These are phyloP conservation scores for Zizania latifolia DNA, from an alignment of 176 grass and related monocot species.

Conservation along the genomic window DNA sequence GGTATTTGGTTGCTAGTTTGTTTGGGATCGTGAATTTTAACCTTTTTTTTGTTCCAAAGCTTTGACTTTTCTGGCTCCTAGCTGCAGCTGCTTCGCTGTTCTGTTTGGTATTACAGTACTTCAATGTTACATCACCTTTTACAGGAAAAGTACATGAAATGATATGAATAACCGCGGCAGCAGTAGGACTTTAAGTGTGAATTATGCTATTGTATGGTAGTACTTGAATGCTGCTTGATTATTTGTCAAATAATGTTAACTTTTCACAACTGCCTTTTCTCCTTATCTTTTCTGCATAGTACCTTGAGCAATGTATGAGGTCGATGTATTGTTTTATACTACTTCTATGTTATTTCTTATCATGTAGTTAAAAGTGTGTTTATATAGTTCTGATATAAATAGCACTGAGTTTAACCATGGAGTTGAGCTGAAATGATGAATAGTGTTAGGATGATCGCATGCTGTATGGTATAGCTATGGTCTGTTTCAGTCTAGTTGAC, in stretches of 20 bases:
- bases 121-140: neutral
- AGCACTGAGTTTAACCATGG: neutral
- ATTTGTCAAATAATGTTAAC: neutral
- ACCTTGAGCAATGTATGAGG: neutral
- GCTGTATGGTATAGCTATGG: neutral
- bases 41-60: neutral
- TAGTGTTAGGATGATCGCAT: neutral
- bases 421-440: neutral
- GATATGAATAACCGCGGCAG: neutral
- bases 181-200: neutral
- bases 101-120: neutral
- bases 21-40: neutral
- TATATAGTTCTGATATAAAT: neutral
- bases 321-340: neutral
- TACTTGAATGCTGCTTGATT: neutral
- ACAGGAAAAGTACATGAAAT: neutral
- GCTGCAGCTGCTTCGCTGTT: slow-evolving; percentile 6
- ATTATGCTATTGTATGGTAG: neutral
- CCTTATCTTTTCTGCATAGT: neutral
- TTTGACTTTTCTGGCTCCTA: slow-evolving; percentile 5
- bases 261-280: neutral
- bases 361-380: neutral
- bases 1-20: slow-evolving; percentile 41
- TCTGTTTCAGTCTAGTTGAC: neutral
- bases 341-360: neutral